Percentiles rank a stretch among this genome's conserved stretches.
Evolutionary conservation across 2,329 filamentous ascomycete genomes (phyloP).

Genomic region (Trichoderma sp.): DNA sequence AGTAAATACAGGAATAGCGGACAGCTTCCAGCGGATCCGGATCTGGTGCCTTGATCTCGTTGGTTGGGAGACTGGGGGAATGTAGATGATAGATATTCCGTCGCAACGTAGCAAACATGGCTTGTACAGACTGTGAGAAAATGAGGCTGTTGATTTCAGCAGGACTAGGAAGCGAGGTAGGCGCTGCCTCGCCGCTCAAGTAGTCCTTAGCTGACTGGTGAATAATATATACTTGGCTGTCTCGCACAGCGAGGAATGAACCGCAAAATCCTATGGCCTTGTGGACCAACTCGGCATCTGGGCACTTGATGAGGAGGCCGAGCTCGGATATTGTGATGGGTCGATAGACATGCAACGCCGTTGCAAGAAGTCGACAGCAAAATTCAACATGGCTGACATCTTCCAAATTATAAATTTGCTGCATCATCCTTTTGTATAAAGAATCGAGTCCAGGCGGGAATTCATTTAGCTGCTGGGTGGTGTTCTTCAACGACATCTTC

Average conservation of each 20-base stretch:
- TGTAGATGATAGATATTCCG: slow-evolving; percentile 34
- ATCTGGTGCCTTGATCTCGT: slow-evolving; percentile 17
- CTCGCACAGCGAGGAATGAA: slow-evolving; percentile 9
- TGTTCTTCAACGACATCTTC: slow-evolving; percentile 7
- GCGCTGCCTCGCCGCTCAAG: background rate
- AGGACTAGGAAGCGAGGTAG: slow-evolving; percentile 36
- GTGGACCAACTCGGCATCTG: background rate
- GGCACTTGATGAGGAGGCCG: background rate
- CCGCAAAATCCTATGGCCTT: background rate
- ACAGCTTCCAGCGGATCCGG: slow-evolving; percentile 23
- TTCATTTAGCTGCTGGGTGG: slow-evolving; percentile 16
- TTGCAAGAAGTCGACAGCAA: background rate
- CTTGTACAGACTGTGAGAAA: background rate
- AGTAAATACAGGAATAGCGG: slow-evolving; percentile 26
- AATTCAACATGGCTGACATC: background rate
- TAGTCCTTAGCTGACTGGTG: slow-evolving; percentile 24
- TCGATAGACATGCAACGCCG: background rate
- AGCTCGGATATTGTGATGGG: background rate
- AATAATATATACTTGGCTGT: background rate
- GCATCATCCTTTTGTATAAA: slow-evolving; percentile 44
- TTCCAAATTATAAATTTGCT: too few species aligned
- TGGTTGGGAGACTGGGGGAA: slow-evolving; percentile 9
- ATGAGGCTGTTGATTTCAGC: background rate
- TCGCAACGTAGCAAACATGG: background rate
- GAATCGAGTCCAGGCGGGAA: slow-evolving; percentile 40